phyloP scores from a whole-genome alignment of 208 protist genomes.

The Trypanosoma melophagium region DNA sequence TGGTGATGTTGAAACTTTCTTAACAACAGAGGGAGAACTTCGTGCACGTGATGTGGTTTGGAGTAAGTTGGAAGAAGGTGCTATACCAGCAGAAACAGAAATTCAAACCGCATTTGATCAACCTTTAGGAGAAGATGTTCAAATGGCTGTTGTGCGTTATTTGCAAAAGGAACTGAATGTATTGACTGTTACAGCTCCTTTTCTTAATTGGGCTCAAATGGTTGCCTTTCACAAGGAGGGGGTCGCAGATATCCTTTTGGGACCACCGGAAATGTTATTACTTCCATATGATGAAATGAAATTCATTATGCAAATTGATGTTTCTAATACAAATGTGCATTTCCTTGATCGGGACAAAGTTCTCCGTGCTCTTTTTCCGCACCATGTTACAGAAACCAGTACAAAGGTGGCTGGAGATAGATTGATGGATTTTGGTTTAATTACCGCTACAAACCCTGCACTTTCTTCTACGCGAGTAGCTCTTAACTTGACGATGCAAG shows the following conservation, averaged over 20 bases:
- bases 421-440: slow-evolving; percentile 77
- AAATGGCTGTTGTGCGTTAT: slow-evolving; percentile 77
- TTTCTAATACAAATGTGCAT: slow-evolving; percentile 42
- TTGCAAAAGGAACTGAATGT: slow-evolving; percentile 66
- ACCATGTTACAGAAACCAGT: slow-evolving; percentile 48
- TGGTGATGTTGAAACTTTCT: slow-evolving; percentile 79
- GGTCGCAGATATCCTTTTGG: slow-evolving; percentile 68
- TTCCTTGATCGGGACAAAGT: slow-evolving; percentile 76
- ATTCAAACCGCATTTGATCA: slow-evolving; percentile 74
- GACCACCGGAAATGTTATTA: slow-evolving; percentile 79
- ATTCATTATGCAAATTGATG: slow-evolving; percentile 74
- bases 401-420: slow-evolving; percentile 64
- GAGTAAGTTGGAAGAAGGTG: slow-evolving; percentile 54
- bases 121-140: slow-evolving; percentile 72
- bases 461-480: slow-evolving; percentile 60
- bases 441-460: slow-evolving; percentile 70
- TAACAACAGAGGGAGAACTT: slow-evolving; percentile 60
- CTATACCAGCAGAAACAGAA: slow-evolving; percentile 40
- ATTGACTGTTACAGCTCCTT: slow-evolving; percentile 72
- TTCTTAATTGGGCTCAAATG: slow-evolving; percentile 89
- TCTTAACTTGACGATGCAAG: slow-evolving; percentile 44
- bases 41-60: slow-evolving; percentile 61
- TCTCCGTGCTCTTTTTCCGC: slow-evolving; percentile 61
- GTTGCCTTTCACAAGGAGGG: slow-evolving; percentile 75
- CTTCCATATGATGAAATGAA: slow-evolving; percentile 73